Conservation (phyloP, 768 basidiomycete species). For the Tricholoma terreum region DNA sequence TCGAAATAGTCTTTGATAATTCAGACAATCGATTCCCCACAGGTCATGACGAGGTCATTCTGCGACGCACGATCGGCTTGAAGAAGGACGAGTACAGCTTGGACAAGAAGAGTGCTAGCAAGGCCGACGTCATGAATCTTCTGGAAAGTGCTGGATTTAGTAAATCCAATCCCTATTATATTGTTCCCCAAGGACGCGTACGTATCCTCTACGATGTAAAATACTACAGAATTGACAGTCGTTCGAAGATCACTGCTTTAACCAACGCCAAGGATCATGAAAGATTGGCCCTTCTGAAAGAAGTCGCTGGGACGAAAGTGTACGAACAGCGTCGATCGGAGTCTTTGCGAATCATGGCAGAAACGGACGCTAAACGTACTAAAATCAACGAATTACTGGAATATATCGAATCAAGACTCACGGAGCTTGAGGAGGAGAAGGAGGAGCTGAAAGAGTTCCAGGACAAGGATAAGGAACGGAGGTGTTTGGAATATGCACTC, state of each 20-base stretch:
- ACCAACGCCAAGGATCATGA: constrained; percentile 98
- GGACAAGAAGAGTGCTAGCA: constrained; percentile 92
- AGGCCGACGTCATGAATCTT: constrained; percentile 97
- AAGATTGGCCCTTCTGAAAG: constrained; percentile 90
- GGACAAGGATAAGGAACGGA: constrained; percentile 89
- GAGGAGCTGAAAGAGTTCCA: constrained; percentile 97
- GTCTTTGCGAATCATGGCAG: constrained; percentile 94
- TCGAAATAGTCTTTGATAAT: constrained; percentile 96
- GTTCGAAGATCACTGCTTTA: constrained; percentile 79
- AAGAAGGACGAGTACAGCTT: constrained; percentile 99
- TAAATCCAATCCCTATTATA: constrained; percentile 98
- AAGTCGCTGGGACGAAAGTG: constrained; percentile 97
- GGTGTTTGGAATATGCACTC: constrained; percentile 93
- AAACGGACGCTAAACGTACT: constrained; percentile 87
- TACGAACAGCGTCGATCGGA: constrained; percentile 94
- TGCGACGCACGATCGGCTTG: constrained; percentile 91
- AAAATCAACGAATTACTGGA: constrained; percentile 90
- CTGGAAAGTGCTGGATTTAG: constrained; percentile 97
- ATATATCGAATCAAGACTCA: constrained; percentile 86
- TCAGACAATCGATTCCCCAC: constrained; percentile 93
- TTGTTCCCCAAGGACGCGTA: constrained; percentile 96
- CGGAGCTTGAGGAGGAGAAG: constrained; percentile 96
- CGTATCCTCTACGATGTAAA: constrained; percentile 26
- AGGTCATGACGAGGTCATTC: constrained; percentile 78
- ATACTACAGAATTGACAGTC: constrained; percentile 4